Conservation (phyloP, 2,329 filamentous ascomycete species). For the Neonectria punicea region DNA sequence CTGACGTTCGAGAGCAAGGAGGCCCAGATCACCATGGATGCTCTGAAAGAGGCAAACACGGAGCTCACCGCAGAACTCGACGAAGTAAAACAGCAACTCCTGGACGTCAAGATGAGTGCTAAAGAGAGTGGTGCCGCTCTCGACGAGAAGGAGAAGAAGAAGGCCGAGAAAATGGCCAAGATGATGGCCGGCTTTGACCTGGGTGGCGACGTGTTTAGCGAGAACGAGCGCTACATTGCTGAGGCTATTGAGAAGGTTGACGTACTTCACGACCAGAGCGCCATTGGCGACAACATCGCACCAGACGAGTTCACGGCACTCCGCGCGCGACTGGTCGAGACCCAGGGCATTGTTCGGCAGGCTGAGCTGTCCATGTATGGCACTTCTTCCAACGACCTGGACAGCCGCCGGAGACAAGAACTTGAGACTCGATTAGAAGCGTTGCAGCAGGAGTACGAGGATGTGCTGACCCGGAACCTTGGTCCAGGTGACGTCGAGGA, state of each 20-base stretch:
- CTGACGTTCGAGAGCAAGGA: slow-evolving; percentile 97
- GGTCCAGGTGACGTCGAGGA: slow-evolving; percentile 83
- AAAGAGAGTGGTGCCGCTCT: slow-evolving; percentile 90
- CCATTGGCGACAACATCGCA: slow-evolving; percentile 80
- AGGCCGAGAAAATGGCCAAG: slow-evolving; percentile 99
- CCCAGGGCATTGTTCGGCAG: slow-evolving; percentile 91
- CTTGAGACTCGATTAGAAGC: slow-evolving; percentile 79
- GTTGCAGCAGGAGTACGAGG: slow-evolving; percentile 86
- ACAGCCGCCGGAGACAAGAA: slow-evolving; percentile 76
- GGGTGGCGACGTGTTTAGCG: slow-evolving; percentile 90
- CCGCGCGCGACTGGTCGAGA: slow-evolving; percentile 82
- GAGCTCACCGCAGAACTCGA: slow-evolving; percentile 93
- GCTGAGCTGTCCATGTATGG: slow-evolving; percentile 88
- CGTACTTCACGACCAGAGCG: slow-evolving; percentile 78
- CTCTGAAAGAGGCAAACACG: slow-evolving; percentile 92
- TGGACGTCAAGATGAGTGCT: slow-evolving; percentile 96
- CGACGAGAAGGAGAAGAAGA: slow-evolving; percentile 98
- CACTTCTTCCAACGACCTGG: slow-evolving; percentile 69
- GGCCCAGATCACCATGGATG: slow-evolving; percentile 96
- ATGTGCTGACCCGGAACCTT: slow-evolving; percentile 82
- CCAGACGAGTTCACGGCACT: slow-evolving; percentile 84
- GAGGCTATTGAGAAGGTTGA: slow-evolving; percentile 88
- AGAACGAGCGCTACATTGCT: slow-evolving; percentile 87
- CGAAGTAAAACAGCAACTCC: slow-evolving; percentile 93
- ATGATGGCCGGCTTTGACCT: slow-evolving; percentile 99